Conservation (phyloP, 148 eudicot species). For the Rhododendron ovatum region DNA sequence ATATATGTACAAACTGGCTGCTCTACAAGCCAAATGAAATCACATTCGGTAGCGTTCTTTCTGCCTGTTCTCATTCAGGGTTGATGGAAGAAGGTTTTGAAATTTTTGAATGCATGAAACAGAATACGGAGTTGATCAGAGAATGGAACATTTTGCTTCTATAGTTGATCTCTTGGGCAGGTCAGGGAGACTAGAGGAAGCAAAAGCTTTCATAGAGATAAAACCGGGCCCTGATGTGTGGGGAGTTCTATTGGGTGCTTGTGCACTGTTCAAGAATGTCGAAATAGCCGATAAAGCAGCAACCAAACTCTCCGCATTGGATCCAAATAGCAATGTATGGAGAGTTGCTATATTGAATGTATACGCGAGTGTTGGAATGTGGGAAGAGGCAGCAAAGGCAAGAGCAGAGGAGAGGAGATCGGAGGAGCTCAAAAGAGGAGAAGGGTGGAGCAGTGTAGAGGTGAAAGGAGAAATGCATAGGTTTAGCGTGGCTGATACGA, state of each 20-base stretch:
- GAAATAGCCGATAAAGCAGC: constrained; percentile 19
- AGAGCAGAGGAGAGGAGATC: constrained; percentile 11
- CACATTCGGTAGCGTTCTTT: constrained; percentile 14
- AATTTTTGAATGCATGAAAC: constrained; percentile 11
- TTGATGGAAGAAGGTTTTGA: constrained; percentile 14
- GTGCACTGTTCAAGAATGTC: constrained; percentile 8
- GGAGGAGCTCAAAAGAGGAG: constrained; percentile 13
- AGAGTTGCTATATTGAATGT: constrained; percentile 21
- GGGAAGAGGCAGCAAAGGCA: constrained; percentile 13
- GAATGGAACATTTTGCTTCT: constrained; percentile 21
- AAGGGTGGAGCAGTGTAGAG: constrained; percentile 31
- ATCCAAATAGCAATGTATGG: constrained; percentile 11
- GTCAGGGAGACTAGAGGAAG: constrained; percentile 26
- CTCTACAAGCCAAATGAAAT: constrained; percentile 15
- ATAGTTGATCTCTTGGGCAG: constrained; percentile 23
- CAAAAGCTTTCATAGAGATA: constrained; percentile 11
- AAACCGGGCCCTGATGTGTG: constrained; percentile 15
- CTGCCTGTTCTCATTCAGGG: constrained; percentile 30
- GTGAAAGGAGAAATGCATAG: constrained; percentile 13
- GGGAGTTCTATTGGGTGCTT: constrained; percentile 25
- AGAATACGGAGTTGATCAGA: constrained; percentile 8
- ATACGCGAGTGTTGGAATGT: constrained; percentile 22
- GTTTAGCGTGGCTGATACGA: constrained; percentile 23
- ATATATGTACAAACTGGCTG: too few relatives aligned
- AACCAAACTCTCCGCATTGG: constrained; percentile 11